phyloP scores from a whole-genome alignment of 108 stramenopile species.

The Stephanodiscus minutulus region DNA sequence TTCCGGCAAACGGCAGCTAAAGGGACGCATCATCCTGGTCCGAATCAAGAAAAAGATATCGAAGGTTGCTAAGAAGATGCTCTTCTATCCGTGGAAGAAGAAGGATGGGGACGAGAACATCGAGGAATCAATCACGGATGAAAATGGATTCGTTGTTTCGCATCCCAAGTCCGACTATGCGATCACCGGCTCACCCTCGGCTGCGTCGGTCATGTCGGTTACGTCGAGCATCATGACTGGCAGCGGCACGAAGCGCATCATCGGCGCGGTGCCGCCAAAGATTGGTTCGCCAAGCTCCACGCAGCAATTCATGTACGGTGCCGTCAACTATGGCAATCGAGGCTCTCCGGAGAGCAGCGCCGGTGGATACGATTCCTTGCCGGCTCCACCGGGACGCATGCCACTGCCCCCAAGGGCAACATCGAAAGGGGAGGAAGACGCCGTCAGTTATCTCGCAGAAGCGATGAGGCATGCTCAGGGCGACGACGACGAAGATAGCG shows the following conservation, averaged over 20 bases:
- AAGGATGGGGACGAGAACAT: neutral
- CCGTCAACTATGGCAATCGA: slow-evolving; percentile 33
- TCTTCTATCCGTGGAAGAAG: slow-evolving; percentile 16
- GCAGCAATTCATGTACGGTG: slow-evolving; percentile 19
- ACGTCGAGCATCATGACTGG: slow-evolving; percentile 36
- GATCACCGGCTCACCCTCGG: slow-evolving; percentile 29
- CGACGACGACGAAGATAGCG: neutral
- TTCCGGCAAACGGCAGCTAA: slow-evolving; percentile 23
- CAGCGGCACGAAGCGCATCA: slow-evolving; percentile 16
- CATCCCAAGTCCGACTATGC: slow-evolving; percentile 1
- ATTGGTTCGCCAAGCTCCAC: neutral
- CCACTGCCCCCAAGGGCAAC: neutral
- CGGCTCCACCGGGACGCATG: slow-evolving; percentile 20
- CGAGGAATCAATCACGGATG: neutral
- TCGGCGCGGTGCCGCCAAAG: slow-evolving; percentile 31
- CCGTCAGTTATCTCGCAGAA: slow-evolving; percentile 38
- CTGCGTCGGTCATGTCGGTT: slow-evolving; percentile 30
- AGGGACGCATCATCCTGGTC: slow-evolving; percentile 36
- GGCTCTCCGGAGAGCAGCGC: slow-evolving; percentile 18
- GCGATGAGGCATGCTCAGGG: slow-evolving; percentile 23
- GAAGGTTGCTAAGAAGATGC: slow-evolving; percentile 38
- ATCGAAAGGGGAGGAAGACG: slow-evolving; percentile 25
- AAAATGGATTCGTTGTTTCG: slow-evolving; percentile 1
- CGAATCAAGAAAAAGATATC: slow-evolving; percentile 40
- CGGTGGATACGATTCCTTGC: slow-evolving; percentile 19